Evolutionary conservation across 805 yeast genomes (phyloP).

Genomic region (Cyberlindnera japonica): DNA sequence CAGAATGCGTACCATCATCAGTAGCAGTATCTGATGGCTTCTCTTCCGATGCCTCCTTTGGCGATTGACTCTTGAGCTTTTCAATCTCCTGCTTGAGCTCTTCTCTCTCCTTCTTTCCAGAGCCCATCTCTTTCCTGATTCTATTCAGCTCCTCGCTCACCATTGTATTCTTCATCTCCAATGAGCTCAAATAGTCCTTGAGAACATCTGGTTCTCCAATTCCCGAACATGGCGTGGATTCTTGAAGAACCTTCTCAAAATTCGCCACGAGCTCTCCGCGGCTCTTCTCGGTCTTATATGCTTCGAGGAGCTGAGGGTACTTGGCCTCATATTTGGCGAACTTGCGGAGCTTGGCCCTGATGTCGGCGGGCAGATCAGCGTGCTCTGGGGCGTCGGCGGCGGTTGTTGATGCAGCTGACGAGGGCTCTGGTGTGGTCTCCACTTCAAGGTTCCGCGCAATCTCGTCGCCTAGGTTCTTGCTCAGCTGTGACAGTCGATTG

Average conservation of each 20-base stretch:
- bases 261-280: constrained; percentile 53
- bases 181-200: constrained; percentile 63
- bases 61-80: not conserved
- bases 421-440: constrained; percentile 16
- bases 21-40: not conserved
- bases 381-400: constrained; percentile 11
- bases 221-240: constrained; percentile 75
- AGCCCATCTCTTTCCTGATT: constrained; percentile 15
- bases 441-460: constrained; percentile 39
- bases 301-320: constrained; percentile 80
- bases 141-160: constrained; percentile 61
- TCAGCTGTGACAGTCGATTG: constrained; percentile 1
- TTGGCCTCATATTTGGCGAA: constrained; percentile 85
- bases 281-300: constrained; percentile 77
- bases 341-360: constrained; percentile 63
- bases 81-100: constrained; percentile 11
- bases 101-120: constrained; percentile 6
- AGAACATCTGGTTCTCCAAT: constrained; percentile 70
- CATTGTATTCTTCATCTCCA: constrained; percentile 56
- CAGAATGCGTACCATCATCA: constrained; percentile 1
- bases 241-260: constrained; percentile 70
- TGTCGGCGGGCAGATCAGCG: constrained; percentile 43
- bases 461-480: constrained; percentile 41
- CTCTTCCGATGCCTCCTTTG: not conserved
- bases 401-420: constrained; percentile 1